Evolutionary conservation across 305 asterid genomes (phyloP).

Genomic region (Ilex paraguariensis): DNA sequence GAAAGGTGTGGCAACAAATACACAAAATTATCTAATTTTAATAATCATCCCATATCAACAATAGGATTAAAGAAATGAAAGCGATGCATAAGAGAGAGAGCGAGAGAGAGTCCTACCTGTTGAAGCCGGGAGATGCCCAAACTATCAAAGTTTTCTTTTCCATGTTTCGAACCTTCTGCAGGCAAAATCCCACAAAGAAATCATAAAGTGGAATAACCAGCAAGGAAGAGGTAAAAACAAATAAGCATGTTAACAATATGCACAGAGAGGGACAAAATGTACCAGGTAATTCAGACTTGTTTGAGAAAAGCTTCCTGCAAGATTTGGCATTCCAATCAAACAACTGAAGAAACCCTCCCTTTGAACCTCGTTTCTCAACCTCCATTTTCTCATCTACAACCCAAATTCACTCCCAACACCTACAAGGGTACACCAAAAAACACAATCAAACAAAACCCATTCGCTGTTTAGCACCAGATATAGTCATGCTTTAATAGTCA

Average conservation of each 20-base stretch:
- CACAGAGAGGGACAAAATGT: constrained; percentile 11
- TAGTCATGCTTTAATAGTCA: too few relatives aligned
- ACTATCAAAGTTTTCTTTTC: constrained; percentile 47
- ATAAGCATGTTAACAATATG: constrained; percentile 3
- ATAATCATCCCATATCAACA: constrained; percentile 2
- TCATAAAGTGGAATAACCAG: constrained; percentile 4
- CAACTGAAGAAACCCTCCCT: constrained; percentile 90
- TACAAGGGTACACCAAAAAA: constrained; percentile 14
- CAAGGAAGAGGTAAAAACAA: neutral
- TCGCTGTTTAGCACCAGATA: constrained; percentile 15
- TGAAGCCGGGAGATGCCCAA: constrained; percentile 44
- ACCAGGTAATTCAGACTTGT: constrained; percentile 76
- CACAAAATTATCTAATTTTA: constrained; percentile 2
- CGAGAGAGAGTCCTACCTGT: constrained; percentile 41
- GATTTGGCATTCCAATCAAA: constrained; percentile 97
- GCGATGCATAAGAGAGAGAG: constrained; percentile 5
- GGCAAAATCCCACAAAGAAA: constrained; percentile 16
- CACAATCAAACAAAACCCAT: constrained; percentile 30
- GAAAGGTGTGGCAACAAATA: constrained; percentile 10
- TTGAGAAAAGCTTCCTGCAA: constrained; percentile 87
- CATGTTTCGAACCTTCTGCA: constrained; percentile 63
- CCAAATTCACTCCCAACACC: constrained; percentile 14
- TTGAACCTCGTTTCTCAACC: constrained; percentile 75
- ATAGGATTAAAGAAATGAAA: neutral
- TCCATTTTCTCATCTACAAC: constrained; percentile 53